Percentiles rank a stretch among this genome's conserved stretches.
These are phyloP conservation scores for Geotrichum ghanense DNA, from an alignment of 805 yeast genomes.

Conservation along the genomic window DNA sequence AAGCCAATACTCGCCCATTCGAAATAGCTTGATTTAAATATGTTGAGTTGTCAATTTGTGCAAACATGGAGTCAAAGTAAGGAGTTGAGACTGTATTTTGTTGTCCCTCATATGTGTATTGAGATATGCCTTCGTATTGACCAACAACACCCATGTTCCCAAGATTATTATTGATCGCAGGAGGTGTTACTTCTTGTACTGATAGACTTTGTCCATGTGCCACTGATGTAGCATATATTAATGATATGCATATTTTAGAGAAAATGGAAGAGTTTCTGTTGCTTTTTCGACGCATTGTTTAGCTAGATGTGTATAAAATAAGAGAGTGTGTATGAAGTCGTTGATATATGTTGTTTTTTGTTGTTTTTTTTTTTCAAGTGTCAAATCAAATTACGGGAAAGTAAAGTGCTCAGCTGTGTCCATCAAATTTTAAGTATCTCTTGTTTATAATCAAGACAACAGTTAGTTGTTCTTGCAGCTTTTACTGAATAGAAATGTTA, in stretches of 20 bases:
- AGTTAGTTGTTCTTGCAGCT: too few species aligned
- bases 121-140: conserved; percentile 28
- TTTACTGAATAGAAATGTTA: too few species aligned
- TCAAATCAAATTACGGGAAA: too few species aligned
- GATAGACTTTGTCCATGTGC: neutral
- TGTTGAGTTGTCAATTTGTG: conserved; percentile 16
- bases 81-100: conserved; percentile 20
- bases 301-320: neutral
- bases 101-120: conserved; percentile 27
- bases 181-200: conserved; percentile 14
- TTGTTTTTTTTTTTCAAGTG: too few species aligned
- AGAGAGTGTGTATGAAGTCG: too few species aligned
- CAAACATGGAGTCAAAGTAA: conserved; percentile 13
- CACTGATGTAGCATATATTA: neutral
- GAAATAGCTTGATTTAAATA: conserved; percentile 9
- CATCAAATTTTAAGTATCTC: too few species aligned
- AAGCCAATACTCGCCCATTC: conserved; percentile 12
- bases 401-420: too few species aligned
- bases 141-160: conserved; percentile 28
- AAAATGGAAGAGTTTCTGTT: neutral
- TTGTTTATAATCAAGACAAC: too few species aligned
- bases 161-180: conserved; percentile 15
- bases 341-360: too few species aligned
- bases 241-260: neutral
- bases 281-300: neutral